A percentile compares a stretch with the other conserved stretches of the same genome.
Conservation (phyloP, 352 stramenopile species). For the Pythium chondricola region DNA sequence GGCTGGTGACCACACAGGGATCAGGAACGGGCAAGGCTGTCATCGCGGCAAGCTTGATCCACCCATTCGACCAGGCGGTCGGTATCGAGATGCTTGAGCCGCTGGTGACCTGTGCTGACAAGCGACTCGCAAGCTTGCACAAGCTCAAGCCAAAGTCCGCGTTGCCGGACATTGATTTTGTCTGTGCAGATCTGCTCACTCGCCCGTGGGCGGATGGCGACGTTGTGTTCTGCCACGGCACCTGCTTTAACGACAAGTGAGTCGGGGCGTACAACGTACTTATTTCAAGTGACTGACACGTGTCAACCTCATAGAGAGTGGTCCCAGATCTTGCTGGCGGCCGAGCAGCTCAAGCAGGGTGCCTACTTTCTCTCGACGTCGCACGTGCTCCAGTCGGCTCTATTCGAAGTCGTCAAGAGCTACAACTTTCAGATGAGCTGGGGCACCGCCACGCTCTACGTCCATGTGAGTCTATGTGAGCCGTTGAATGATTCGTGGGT, state of each 20-base stretch:
- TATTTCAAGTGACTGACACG: no score
- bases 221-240: slow-evolving; percentile 80
- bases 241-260: slow-evolving; percentile 79
- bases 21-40: slow-evolving; percentile 80
- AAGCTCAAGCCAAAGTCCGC: slow-evolving; percentile 26
- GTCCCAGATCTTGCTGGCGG: slow-evolving; percentile 65
- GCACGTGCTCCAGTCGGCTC: slow-evolving; percentile 61
- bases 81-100: slow-evolving; percentile 77
- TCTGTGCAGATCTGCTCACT: slow-evolving; percentile 53
- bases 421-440: slow-evolving; percentile 78
- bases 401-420: slow-evolving; percentile 82
- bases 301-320: slow-evolving; percentile 74
- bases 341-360: slow-evolving; percentile 81
- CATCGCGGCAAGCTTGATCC: slow-evolving; percentile 64
- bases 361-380: slow-evolving; percentile 82
- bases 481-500: not conserved
- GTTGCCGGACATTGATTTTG: slow-evolving; percentile 66
- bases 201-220: slow-evolving; percentile 69
- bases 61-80: slow-evolving; percentile 79
- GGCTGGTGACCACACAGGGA: slow-evolving; percentile 27
- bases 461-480: slow-evolving; percentile 57
- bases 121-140: slow-evolving; percentile 48
- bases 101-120: slow-evolving; percentile 69
- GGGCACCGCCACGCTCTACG: slow-evolving; percentile 72
- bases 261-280: no score